Percentiles rank a stretch among this genome's conserved stretches.
phyloP scores from a whole-genome alignment of 177 flowering plant genomes.

The Vitis hybrid region DNA sequence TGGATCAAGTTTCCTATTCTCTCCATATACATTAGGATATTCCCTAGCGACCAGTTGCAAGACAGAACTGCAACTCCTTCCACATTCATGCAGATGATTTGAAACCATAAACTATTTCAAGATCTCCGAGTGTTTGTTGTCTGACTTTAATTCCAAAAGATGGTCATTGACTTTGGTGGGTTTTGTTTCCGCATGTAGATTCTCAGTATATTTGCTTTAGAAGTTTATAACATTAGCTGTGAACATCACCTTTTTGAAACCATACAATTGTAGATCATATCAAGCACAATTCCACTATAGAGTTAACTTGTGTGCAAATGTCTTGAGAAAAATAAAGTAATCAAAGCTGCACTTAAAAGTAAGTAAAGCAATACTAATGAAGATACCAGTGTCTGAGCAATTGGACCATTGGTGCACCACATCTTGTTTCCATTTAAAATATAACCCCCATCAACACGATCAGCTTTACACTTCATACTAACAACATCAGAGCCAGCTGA shows the following conservation, averaged over 20 bases:
- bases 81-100: not conserved
- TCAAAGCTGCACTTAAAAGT: not conserved
- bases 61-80: not conserved
- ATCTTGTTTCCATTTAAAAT: constrained; percentile 95
- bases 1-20: too few relatives aligned
- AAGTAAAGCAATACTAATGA: constrained; percentile 1
- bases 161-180: not conserved
- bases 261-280: not conserved
- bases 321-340: not conserved
- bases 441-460: constrained; percentile 87
- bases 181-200: not conserved
- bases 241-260: not conserved
- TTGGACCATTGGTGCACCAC: constrained; percentile 99
- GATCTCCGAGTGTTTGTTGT: not conserved
- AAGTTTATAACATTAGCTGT: not conserved
- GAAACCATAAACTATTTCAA: not conserved
- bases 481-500: constrained; percentile 99
- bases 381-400: constrained; percentile 86
- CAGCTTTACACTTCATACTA: constrained; percentile 99
- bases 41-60: not conserved
- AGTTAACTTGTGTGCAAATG: not conserved
- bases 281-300: not conserved
- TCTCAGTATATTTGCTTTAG: not conserved
- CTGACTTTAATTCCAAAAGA: too few relatives aligned
- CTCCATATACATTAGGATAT: too few relatives aligned